These are phyloP conservation scores for Sambucus nigra DNA, from an alignment of 129 eudicot genomes.

Conservation along the genomic window DNA sequence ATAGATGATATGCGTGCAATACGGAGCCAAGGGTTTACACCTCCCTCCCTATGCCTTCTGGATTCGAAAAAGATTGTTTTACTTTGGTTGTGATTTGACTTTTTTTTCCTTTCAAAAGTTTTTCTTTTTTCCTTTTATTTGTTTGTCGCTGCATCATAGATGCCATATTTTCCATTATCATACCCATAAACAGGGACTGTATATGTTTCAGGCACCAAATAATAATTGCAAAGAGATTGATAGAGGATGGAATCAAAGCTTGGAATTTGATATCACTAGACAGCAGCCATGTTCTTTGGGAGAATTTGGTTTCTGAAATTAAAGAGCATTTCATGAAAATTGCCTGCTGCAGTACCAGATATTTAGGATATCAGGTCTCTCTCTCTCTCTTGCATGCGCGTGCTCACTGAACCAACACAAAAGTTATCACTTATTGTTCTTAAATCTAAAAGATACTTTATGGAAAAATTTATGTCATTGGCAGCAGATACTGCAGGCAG, in stretches of 20 bases:
- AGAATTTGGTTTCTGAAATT: constrained; percentile 43
- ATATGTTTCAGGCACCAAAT: constrained; percentile 57
- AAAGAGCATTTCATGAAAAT: constrained; percentile 54
- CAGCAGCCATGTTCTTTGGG: constrained; percentile 57
- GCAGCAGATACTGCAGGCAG: no score
- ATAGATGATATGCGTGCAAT: no score
- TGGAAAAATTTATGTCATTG: no score
- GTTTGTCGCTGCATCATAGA: constrained; percentile 1
- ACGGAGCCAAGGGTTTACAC: no score
- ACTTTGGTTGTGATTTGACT: no score
- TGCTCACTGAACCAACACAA: no score
- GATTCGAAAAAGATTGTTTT: no score
- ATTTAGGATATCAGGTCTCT: constrained; percentile 55
- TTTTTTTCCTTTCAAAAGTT: no score
- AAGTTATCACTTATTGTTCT: no score
- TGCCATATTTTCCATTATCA: neutral
- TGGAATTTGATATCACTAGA: constrained; percentile 59
- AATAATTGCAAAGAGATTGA: constrained; percentile 59
- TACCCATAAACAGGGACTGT: constrained; percentile 3
- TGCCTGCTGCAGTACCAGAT: constrained; percentile 51
- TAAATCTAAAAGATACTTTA: no score
- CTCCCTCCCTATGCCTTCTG: no score
- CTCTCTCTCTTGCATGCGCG: constrained; percentile 12
- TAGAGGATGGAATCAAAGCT: constrained; percentile 70
- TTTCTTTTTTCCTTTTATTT: no score